Percentiles rank a stretch among this genome's conserved stretches.
These are phyloP conservation scores for Plasmodium inui DNA, from an alignment of 169 alveolate species.

Conservation along the genomic window DNA sequence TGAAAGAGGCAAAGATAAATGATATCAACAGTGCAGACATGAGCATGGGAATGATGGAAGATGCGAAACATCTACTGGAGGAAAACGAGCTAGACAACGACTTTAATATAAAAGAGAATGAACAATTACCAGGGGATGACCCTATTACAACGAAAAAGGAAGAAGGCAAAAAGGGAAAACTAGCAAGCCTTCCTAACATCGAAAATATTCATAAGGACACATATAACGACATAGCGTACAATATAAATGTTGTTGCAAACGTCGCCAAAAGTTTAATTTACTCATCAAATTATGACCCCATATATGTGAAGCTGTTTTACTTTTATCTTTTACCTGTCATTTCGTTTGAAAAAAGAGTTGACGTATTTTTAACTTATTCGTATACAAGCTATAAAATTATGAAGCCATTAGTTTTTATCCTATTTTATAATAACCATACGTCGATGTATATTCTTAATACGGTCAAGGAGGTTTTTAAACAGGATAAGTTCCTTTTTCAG, in stretches of 20 bases:
- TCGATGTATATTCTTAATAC: conserved; percentile 15
- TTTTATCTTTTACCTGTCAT: conserved; percentile 52
- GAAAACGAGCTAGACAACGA: neutral
- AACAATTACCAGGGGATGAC: neutral
- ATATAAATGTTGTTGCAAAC: conserved; percentile 11
- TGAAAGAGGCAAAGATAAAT: neutral
- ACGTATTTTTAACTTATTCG: conserved; percentile 48
- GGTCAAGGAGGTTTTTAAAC: conserved; percentile 1
- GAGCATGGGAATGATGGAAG: neutral
- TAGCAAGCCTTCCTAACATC: neutral
- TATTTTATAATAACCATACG: conserved; percentile 38
- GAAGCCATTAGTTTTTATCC: conserved; percentile 41
- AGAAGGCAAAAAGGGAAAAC: neutral
- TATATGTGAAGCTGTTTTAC: conserved; percentile 51
- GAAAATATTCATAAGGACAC: conserved; percentile 43
- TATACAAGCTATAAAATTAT: conserved; percentile 30
- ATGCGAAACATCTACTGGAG: neutral
- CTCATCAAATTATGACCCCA: conserved; percentile 39
- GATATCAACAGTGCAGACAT: neutral
- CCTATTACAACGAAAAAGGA: neutral
- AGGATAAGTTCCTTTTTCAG: conserved; percentile 24
- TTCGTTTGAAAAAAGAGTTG: conserved; percentile 57
- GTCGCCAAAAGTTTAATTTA: conserved; percentile 32
- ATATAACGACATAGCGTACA: conserved; percentile 46
- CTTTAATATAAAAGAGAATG: neutral